Evolutionary conservation across 2,329 filamentous ascomycete species (phyloP).

Genomic region (Diaporthe citri): DNA sequence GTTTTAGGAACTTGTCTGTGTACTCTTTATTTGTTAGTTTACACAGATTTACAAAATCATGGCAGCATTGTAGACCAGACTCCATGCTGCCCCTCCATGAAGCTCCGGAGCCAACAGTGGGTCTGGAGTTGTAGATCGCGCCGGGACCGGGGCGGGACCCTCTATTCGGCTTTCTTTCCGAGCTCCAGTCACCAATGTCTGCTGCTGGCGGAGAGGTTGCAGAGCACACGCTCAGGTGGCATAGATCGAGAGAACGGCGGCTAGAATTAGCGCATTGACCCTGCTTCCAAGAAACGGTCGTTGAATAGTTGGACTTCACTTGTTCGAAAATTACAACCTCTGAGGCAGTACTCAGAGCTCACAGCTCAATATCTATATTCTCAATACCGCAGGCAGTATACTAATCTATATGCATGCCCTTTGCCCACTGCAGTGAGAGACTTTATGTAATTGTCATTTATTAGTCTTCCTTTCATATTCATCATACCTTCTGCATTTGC

Average conservation of each 20-base stretch:
- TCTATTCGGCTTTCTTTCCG: conserved; percentile 17
- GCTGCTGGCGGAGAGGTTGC: not conserved
- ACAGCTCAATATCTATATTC: too few relatives aligned
- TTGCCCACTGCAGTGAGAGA: too few relatives aligned
- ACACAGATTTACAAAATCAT: not conserved
- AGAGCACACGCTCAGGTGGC: not conserved
- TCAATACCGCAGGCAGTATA: too few relatives aligned
- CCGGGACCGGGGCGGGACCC: not conserved
- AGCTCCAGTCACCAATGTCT: not conserved
- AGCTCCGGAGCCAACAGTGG: not conserved
- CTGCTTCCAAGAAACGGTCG: not conserved
- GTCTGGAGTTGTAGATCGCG: not conserved
- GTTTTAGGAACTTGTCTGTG: not conserved
- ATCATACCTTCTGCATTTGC: too few relatives aligned
- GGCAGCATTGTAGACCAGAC: not conserved
- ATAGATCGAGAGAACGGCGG: not conserved
- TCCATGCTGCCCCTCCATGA: not conserved
- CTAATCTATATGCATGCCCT: too few relatives aligned
- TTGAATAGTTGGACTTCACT: not conserved
- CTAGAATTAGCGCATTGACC: not conserved
- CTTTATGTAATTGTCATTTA: too few relatives aligned
- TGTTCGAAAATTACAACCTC: too few relatives aligned
- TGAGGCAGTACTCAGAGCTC: too few relatives aligned
- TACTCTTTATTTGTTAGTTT: not conserved
- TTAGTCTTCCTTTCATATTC: too few relatives aligned